phyloP scores from a whole-genome alignment of 805 yeast species.

The Lachancea dasiensis region DNA sequence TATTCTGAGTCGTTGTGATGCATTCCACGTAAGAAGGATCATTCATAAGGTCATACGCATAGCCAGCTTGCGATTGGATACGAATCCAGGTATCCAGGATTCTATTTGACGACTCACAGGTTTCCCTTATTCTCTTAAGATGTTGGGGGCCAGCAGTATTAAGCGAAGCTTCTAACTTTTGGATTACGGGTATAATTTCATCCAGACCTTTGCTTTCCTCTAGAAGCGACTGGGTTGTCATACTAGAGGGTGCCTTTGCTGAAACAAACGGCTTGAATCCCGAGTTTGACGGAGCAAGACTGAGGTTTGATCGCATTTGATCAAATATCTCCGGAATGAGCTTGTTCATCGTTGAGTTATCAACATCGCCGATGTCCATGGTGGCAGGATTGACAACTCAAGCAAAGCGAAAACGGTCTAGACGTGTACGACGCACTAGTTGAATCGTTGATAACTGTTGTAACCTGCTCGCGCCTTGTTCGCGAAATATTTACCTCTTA shows the following conservation, averaged over 20 bases:
- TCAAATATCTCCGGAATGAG: slow-evolving; percentile 31
- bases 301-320: slow-evolving; percentile 26
- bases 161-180: slow-evolving; percentile 20
- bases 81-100: slow-evolving; percentile 55
- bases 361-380: slow-evolving; percentile 9
- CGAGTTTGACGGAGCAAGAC: slow-evolving; percentile 6
- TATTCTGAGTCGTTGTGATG: slow-evolving; percentile 25
- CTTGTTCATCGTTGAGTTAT: slow-evolving; percentile 22
- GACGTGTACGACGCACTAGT: too few species aligned
- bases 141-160: slow-evolving; percentile 20
- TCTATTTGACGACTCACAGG: slow-evolving; percentile 43
- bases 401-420: too few species aligned
- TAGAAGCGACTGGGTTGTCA: slow-evolving; percentile 28
- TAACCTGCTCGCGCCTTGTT: too few species aligned
- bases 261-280: slow-evolving; percentile 4
- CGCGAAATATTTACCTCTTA: too few species aligned
- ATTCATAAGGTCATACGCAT: slow-evolving; percentile 43
- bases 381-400: too few species aligned
- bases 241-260: slow-evolving; percentile 9
- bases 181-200: slow-evolving; percentile 26
- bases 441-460: too few species aligned
- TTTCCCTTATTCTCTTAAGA: slow-evolving; percentile 33
- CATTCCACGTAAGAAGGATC: slow-evolving; percentile 30
- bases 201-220: slow-evolving; percentile 29
- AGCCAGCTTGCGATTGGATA: slow-evolving; percentile 56